Evolutionary conservation across 305 asterid species (phyloP).

Genomic region (Fraxinus greggii): DNA sequence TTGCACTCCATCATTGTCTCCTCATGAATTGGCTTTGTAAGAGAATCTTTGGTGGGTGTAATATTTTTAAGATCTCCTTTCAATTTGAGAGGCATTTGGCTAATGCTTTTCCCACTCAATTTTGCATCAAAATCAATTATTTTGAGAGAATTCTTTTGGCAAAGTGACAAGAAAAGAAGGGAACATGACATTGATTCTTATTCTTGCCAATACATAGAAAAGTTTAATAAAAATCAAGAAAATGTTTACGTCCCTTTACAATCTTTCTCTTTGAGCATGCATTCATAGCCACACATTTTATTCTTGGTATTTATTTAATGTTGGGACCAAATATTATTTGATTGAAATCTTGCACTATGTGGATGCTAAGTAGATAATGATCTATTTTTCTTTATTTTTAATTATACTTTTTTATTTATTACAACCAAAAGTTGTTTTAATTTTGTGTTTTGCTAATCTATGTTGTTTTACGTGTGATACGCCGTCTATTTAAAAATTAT

Average conservation of each 20-base stretch:
- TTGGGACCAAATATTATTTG: constrained; percentile 4
- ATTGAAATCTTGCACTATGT: constrained; percentile 7
- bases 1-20: constrained; percentile 16
- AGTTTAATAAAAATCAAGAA: constrained; percentile 15
- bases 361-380: background rate
- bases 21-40: constrained; percentile 25
- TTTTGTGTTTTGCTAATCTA: background rate
- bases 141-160: constrained; percentile 23
- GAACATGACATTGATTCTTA: constrained; percentile 33
- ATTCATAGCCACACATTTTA: constrained; percentile 23
- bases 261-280: constrained; percentile 20
- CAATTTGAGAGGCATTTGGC: constrained; percentile 9
- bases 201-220: constrained; percentile 25
- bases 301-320: constrained; percentile 17
- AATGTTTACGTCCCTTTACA: constrained; percentile 33
- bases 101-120: constrained; percentile 54
- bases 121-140: constrained; percentile 33
- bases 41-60: constrained; percentile 23
- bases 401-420: background rate
- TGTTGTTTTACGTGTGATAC: background rate
- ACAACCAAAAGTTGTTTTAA: background rate
- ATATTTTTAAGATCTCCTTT: constrained; percentile 17
- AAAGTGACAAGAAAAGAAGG: constrained; percentile 29
- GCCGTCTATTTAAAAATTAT: background rate
- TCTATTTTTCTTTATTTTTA: background rate